These are phyloP conservation scores for Pythium insidiosum DNA, from an alignment of 352 stramenopile species.

Conservation along the genomic window DNA sequence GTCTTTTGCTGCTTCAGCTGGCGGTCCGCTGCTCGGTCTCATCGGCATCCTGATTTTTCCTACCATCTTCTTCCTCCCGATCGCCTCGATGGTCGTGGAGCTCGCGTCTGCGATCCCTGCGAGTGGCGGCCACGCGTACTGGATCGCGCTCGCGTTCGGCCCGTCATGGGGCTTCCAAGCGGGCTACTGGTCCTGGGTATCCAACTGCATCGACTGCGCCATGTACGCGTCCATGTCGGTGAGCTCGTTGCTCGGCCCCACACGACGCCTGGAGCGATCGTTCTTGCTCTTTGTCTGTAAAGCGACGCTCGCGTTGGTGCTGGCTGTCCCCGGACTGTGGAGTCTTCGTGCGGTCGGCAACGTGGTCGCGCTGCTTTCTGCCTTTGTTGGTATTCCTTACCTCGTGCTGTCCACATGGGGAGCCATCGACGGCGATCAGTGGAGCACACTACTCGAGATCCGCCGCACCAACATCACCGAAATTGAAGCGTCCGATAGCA, in stretches of 20 bases:
- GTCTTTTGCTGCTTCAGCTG: constrained; percentile 10
- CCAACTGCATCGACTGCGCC: constrained; percentile 68
- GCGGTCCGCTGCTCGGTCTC: constrained; percentile 30
- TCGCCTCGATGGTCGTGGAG: constrained; percentile 40
- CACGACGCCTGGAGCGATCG: constrained; percentile 12
- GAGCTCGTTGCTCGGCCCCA: constrained; percentile 11
- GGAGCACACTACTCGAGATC: constrained; percentile 25
- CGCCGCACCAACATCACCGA: constrained; percentile 14
- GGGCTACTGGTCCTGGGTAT: constrained; percentile 79
- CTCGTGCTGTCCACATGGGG: constrained; percentile 31
- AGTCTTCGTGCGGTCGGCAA: constrained; percentile 30
- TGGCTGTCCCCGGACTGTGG: constrained; percentile 39
- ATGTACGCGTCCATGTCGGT: constrained; percentile 55
- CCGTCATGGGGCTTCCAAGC: constrained; percentile 64
- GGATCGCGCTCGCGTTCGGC: constrained; percentile 58
- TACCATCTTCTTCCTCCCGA: constrained; percentile 37
- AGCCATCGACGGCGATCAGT: constrained; percentile 19
- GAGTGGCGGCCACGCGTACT: constrained; percentile 50
- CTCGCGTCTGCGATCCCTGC: constrained; percentile 38
- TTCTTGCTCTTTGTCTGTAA: constrained; percentile 34
- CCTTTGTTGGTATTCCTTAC: constrained; percentile 31
- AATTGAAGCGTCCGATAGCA: too few relatives aligned
- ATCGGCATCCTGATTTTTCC: constrained; percentile 25
- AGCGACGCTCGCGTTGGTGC: constrained; percentile 32
- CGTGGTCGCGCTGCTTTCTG: constrained; percentile 17